phyloP scores from a whole-genome alignment of 2,329 filamentous ascomycete species.

The Neonectria magnoliae region DNA sequence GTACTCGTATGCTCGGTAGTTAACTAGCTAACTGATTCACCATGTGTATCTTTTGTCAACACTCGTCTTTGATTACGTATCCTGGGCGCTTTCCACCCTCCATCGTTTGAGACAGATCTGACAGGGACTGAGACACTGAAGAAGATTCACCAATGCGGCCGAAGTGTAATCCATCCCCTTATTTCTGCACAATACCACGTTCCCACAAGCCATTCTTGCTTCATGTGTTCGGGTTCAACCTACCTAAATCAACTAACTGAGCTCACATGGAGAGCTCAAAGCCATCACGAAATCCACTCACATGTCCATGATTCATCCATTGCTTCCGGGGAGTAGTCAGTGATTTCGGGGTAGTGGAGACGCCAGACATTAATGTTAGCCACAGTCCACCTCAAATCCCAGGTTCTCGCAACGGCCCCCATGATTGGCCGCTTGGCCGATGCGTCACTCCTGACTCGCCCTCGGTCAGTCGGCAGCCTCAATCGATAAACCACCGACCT shows the following conservation, averaged over 20 bases:
- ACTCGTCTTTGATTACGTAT: not conserved
- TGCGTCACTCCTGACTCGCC: slow-evolving; percentile 43
- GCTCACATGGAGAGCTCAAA: not conserved
- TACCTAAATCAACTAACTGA: not conserved
- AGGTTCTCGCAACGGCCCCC: slow-evolving; percentile 25
- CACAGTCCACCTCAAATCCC: slow-evolving; percentile 17
- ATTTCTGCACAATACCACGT: not conserved
- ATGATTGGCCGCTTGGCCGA: slow-evolving; percentile 41
- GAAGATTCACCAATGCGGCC: not conserved
- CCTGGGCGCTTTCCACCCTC: no score
- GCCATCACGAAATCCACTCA: not conserved
- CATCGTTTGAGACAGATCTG: no score
- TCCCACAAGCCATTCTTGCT: not conserved
- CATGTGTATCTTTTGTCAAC: not conserved
- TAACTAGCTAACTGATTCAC: not conserved
- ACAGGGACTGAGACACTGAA: not conserved
- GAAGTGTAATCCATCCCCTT: not conserved
- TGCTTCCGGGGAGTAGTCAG: slow-evolving; percentile 8
- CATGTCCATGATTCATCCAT: not conserved
- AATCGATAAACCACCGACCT: slow-evolving; percentile 3
- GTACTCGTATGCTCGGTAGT: not conserved
- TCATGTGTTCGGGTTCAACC: not conserved
- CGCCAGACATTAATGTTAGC: not conserved
- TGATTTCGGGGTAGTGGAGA: slow-evolving; percentile 14
- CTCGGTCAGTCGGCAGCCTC: slow-evolving; percentile 22